Percentiles rank a stretch among this genome's conserved stretches.
These are phyloP conservation scores for Aspergillus incahuasiensis DNA, from an alignment of 495 filamentous ascomycete species.

Conservation along the genomic window DNA sequence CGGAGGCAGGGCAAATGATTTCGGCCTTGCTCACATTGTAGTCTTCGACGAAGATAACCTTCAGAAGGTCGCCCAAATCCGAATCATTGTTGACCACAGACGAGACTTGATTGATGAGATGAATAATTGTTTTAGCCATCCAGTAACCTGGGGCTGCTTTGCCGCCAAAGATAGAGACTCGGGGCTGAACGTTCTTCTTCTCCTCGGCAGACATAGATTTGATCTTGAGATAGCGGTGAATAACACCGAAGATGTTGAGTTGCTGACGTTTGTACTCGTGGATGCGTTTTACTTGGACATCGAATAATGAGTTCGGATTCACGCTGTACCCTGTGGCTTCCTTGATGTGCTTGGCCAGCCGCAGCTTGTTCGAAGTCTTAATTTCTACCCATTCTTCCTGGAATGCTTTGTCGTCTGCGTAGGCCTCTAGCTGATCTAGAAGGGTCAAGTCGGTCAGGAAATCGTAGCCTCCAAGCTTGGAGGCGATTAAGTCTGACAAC, in stretches of 20 bases:
- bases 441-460: slow-evolving; percentile 86
- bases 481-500: slow-evolving; percentile 85
- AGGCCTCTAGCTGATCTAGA: slow-evolving; percentile 76
- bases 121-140: slow-evolving; percentile 99
- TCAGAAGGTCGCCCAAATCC: slow-evolving; percentile 88
- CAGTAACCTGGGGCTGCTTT: slow-evolving; percentile 98
- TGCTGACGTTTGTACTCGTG: slow-evolving; percentile 99
- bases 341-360: slow-evolving; percentile 87
- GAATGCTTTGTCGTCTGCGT: slow-evolving; percentile 80
- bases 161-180: slow-evolving; percentile 94
- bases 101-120: slow-evolving; percentile 90
- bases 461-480: slow-evolving; percentile 73
- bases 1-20: slow-evolving; percentile 89
- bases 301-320: slow-evolving; percentile 84
- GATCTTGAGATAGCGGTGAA: slow-evolving; percentile 87
- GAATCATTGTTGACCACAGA: slow-evolving; percentile 86
- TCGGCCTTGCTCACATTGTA: slow-evolving; percentile 99
- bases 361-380: slow-evolving; percentile 74
- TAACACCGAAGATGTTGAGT: slow-evolving; percentile 97
- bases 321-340: slow-evolving; percentile 70
- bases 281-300: slow-evolving; percentile 97
- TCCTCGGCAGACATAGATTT: slow-evolving; percentile 81
- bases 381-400: slow-evolving; percentile 87
- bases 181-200: slow-evolving; percentile 81
- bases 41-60: slow-evolving; percentile 95